These are phyloP conservation scores for Tulasnella sp. DNA, from an alignment of 768 basidiomycete genomes.

Conservation along the genomic window DNA sequence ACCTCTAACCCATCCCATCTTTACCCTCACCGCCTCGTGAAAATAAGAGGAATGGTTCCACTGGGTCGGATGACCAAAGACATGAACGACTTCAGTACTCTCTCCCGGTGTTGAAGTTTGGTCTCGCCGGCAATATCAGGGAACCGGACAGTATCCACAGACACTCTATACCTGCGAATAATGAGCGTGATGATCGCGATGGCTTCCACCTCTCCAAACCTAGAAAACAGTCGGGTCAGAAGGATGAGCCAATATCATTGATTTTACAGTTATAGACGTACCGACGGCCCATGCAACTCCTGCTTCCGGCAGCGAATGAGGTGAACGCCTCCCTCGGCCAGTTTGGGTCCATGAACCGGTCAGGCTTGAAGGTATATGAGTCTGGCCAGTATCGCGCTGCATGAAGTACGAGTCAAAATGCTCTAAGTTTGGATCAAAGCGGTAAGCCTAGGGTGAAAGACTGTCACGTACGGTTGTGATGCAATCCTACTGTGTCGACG, in stretches of 20 bases:
- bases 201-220: slow-evolving; percentile 9
- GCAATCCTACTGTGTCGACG: background rate
- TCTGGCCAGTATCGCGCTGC: slow-evolving; percentile 13
- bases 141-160: background rate
- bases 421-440: background rate
- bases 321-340: slow-evolving; percentile 13
- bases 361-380: background rate
- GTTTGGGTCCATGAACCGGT: slow-evolving; percentile 3
- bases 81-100: background rate
- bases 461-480: slow-evolving; percentile 9
- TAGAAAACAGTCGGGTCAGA: too few species aligned
- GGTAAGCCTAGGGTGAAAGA: too few species aligned
- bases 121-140: background rate
- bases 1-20: too few species aligned
- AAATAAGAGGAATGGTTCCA: background rate
- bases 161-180: background rate
- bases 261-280: background rate
- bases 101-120: background rate
- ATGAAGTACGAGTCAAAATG: background rate
- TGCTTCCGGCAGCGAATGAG: slow-evolving; percentile 4
- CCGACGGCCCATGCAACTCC: slow-evolving; percentile 4
- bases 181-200: slow-evolving; percentile 1
- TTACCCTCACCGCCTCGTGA: slow-evolving; percentile 4
- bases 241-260: background rate
- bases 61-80: background rate